phyloP scores from a whole-genome alignment of 768 basidiomycete genomes.

The Mycena floridula region DNA sequence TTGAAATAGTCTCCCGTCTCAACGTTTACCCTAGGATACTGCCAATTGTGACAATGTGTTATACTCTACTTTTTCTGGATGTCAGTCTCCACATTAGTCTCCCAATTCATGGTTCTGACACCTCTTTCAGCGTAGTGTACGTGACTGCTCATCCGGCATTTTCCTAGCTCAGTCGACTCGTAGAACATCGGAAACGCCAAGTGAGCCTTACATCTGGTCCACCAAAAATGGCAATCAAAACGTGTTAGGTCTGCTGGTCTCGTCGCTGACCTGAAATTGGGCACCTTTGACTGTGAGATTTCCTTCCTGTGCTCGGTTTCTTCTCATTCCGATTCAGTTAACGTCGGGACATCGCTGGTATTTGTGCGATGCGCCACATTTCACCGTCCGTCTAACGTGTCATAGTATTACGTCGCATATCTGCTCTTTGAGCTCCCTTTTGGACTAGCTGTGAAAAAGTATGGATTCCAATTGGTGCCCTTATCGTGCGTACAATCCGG shows the following conservation, averaged over 20 bases:
- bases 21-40: not conserved
- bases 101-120: not conserved
- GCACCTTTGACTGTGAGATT: constrained; percentile 4
- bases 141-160: not conserved
- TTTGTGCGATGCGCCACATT: not conserved
- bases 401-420: constrained; percentile 3
- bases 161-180: not conserved
- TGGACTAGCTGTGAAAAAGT: constrained; percentile 3
- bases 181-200: constrained; percentile 38
- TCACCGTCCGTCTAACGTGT: not conserved
- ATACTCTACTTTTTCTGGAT: not conserved
- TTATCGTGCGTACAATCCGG: constrained; percentile 1
- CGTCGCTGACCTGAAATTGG: not conserved
- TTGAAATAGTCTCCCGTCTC: not conserved
- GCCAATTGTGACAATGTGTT: not conserved
- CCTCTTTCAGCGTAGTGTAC: not conserved
- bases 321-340: not conserved
- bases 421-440: constrained; percentile 2
- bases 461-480: constrained; percentile 4
- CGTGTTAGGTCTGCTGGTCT: constrained; percentile 3
- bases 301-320: not conserved
- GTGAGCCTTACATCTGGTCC: constrained; percentile 14
- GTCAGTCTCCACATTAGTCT: not conserved
- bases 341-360: constrained; percentile 5
- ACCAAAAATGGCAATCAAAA: not conserved